Conservation (phyloP, 2,329 filamentous ascomycete genomes). For the Monosporascus ibericus region DNA sequence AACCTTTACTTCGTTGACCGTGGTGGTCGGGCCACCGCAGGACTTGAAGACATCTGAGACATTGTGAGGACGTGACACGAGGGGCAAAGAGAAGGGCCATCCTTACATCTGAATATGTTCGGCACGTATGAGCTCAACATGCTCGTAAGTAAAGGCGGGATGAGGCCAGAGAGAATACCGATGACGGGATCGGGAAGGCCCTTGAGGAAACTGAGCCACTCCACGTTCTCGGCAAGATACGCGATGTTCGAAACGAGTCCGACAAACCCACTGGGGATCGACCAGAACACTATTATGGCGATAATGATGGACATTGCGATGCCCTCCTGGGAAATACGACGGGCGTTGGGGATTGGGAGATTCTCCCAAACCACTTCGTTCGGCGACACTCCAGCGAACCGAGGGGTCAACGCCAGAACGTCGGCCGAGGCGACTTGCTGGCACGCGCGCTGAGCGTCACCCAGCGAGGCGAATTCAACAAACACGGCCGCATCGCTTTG, state of each 20-base stretch:
- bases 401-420: conserved; percentile 17
- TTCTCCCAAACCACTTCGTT: conserved; percentile 84
- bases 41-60: conserved; percentile 58
- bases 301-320: conserved; percentile 63
- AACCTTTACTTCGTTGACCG: conserved; percentile 67
- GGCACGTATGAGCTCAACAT: conserved; percentile 80
- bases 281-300: conserved; percentile 80
- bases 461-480: conserved; percentile 79
- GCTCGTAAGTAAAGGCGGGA: conserved; percentile 74
- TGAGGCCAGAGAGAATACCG: conserved; percentile 74
- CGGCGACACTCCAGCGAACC: conserved; percentile 59
- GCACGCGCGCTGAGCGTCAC: conserved; percentile 78
- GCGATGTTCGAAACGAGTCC: conserved; percentile 81
- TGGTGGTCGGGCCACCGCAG: conserved; percentile 64
- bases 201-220: conserved; percentile 69
- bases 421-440: conserved; percentile 40
- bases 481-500: conserved; percentile 65
- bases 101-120: conserved; percentile 63
- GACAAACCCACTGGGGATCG: conserved; percentile 68
- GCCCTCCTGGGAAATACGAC: conserved; percentile 29
- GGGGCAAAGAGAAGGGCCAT: neutral
- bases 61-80: neutral
- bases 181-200: conserved; percentile 62
- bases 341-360: conserved; percentile 41
- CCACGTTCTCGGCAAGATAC: conserved; percentile 56